phyloP scores from a whole-genome alignment of 371 early-diverging fungal genomes.

The Actinomortierella wolfii region DNA sequence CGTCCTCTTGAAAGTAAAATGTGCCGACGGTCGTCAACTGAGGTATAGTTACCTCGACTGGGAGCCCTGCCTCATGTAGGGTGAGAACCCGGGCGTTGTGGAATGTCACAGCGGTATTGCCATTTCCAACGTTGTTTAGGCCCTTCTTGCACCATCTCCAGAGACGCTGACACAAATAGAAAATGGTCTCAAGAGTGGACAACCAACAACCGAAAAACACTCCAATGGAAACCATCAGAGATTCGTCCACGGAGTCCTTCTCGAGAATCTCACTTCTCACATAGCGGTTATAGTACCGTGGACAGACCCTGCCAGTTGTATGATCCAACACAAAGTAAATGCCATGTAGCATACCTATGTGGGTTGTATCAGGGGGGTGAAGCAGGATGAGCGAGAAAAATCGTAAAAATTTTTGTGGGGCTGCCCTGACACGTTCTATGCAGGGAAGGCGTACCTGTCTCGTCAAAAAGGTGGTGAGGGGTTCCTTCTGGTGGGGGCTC shows the following conservation, averaged over 20 bases:
- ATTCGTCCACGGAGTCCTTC: too few species aligned
- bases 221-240: too few species aligned
- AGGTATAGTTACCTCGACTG: background rate
- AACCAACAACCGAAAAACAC: too few species aligned
- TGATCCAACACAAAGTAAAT: constrained; percentile 1
- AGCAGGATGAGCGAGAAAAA: background rate
- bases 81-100: background rate
- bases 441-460: background rate
- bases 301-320: background rate
- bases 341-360: constrained; percentile 3
- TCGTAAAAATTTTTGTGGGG: background rate
- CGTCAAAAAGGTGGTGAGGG: constrained; percentile 6
- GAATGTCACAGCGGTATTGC: background rate
- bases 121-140: background rate
- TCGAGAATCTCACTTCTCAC: constrained; percentile 3
- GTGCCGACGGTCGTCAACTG: background rate
- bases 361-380: background rate
- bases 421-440: background rate
- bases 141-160: too few species aligned
- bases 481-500: background rate
- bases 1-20: background rate
- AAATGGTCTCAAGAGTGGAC: too few species aligned
- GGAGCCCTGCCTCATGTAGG: background rate
- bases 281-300: constrained; percentile 5
- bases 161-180: too few species aligned